Base-by-base conservation (phyloP, 805 yeast genomes). In the Lipomyces oligophaga region DNA sequence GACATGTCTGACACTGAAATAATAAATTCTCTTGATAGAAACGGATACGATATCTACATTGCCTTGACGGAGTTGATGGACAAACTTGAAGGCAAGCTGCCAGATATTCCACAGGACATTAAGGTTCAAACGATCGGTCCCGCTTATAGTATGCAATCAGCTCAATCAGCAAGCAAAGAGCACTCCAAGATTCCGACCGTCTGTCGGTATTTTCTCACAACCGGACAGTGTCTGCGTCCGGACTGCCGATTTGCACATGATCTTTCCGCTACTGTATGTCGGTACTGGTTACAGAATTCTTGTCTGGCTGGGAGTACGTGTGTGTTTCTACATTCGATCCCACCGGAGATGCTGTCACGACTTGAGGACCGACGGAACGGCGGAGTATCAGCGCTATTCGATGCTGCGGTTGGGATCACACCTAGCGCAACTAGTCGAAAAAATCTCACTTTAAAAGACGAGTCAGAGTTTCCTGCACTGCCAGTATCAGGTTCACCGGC, bases 221-320 rank as follows among this genome's bases (percentile, higher is more conserved):
- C 59, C 22, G 78, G 78, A 1, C 60, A 62, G 16, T 74, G 78
- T 43, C 55, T 70, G 10, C 65, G 76, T 11, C 54, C 67, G 3
- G 77, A 73, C 48, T 74, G 78, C 59, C 65, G 65, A 47, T 74
- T 71, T 45, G 63, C 72, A 41, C 78, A 74, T 55, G 76, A 74
- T 46, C 39, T 72, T 25, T 60, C 69, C 1, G 55, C 63, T n/a
- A 59, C 71, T 20, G 65, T 70, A 6, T 74, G 78, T 47, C 62
- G 74, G 24, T 74, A 68, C 55, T 74, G 78, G 78, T 58, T 74
- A 5, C 68, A 67, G 30, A 73, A 74, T 1, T 59, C 61, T 8
- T 74, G 78, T 50, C 40, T 68, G 4, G 72, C 73, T 5, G 77
- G 76, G 7, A 67, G 64, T 7, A 44, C 48, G 2, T 74, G 78